phyloP scores from a whole-genome alignment of 257 asterid genomes.

The Asclepias syriaca region DNA sequence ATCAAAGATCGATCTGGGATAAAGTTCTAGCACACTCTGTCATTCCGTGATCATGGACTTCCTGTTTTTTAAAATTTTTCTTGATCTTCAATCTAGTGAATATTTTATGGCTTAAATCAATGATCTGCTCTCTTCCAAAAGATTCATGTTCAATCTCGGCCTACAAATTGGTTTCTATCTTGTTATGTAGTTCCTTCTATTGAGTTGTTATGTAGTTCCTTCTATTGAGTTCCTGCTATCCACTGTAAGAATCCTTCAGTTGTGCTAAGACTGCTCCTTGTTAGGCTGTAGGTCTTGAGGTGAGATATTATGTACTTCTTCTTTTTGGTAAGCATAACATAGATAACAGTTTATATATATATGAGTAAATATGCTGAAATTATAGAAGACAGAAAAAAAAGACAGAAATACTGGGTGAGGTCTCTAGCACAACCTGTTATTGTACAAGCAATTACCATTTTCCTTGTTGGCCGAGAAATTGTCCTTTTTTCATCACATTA shows the following conservation, averaged over 20 bases:
- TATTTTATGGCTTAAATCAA: constrained; percentile 7
- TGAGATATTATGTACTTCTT: too few relatives aligned
- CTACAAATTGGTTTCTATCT: too few relatives aligned
- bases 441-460: background rate
- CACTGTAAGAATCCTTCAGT: background rate
- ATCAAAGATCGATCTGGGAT: constrained; percentile 14
- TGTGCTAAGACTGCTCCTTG: background rate
- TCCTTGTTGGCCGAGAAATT: background rate
- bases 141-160: too few relatives aligned
- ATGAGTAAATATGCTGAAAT: too few relatives aligned
- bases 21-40: constrained; percentile 2
- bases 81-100: background rate
- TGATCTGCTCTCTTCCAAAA: background rate
- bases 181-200: background rate
- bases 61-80: background rate
- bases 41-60: background rate
- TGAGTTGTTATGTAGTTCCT: too few relatives aligned
- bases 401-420: background rate
- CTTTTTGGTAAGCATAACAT: too few relatives aligned
- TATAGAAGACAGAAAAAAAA: background rate
- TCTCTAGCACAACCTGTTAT: background rate
- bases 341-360: background rate
- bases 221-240: too few relatives aligned
- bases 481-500: background rate
- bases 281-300: background rate